These are phyloP conservation scores for Tetracladium setigerum DNA, from an alignment of 495 filamentous ascomycete species.

Conservation along the genomic window DNA sequence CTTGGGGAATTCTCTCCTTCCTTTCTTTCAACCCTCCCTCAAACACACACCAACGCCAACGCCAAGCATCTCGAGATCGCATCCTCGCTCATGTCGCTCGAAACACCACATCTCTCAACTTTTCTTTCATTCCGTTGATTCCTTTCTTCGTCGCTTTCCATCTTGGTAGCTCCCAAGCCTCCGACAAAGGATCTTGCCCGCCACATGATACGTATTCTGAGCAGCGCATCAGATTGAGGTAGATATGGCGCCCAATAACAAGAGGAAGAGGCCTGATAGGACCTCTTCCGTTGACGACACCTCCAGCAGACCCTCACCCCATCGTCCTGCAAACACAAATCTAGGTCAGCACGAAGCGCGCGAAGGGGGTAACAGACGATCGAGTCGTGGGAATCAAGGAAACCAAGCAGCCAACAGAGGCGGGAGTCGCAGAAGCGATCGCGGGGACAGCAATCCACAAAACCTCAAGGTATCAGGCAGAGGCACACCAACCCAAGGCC, in stretches of 20 bases:
- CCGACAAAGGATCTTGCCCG: neutral
- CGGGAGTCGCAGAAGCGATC: conserved; percentile 16
- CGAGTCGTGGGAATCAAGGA: conserved; percentile 19
- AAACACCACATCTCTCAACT: too few relatives aligned
- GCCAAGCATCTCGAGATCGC: too few relatives aligned
- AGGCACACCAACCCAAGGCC: conserved; percentile 17
- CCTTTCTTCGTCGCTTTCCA: neutral
- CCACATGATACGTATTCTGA: too few relatives aligned
- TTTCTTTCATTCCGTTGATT: neutral
- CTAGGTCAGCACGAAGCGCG: conserved; percentile 39
- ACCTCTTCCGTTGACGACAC: conserved; percentile 31
- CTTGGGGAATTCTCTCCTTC: too few relatives aligned
- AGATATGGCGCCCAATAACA: conserved; percentile 22
- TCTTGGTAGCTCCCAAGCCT: too few relatives aligned
- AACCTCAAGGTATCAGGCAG: conserved; percentile 11
- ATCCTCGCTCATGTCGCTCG: too few relatives aligned
- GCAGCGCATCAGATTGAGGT: conserved; percentile 2
- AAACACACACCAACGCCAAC: too few relatives aligned
- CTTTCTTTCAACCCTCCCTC: too few relatives aligned
- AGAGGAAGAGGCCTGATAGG: conserved; percentile 46
- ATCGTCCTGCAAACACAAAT: conserved; percentile 40
- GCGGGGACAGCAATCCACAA: conserved; percentile 12
- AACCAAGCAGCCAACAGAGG: conserved; percentile 10
- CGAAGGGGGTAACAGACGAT: conserved; percentile 12
- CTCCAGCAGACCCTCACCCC: conserved; percentile 39